These are phyloP conservation scores for Cutaneotrichosporon spelunceum DNA, from an alignment of 1,284 basidiomycete genomes.

Conservation along the genomic window DNA sequence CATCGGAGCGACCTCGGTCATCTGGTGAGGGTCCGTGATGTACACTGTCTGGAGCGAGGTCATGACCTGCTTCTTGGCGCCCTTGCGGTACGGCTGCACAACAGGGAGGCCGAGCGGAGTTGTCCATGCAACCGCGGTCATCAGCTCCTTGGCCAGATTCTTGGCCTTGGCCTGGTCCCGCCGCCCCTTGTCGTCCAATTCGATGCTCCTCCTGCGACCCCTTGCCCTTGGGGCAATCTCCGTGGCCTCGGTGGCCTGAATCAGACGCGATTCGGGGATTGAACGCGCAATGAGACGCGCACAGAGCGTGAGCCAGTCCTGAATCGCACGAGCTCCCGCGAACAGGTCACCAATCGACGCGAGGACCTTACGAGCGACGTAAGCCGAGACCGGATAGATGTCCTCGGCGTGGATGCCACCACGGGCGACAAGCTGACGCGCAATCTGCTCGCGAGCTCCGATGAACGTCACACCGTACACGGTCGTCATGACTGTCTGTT, in stretches of 20 bases:
- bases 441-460: constrained; percentile 92
- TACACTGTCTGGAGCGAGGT: constrained; percentile 88
- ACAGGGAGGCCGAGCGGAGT: constrained; percentile 91
- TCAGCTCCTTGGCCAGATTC: constrained; percentile 73
- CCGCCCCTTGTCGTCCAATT: neutral
- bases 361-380: constrained; percentile 80
- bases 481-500: constrained; percentile 99
- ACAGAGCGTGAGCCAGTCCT: constrained; percentile 80
- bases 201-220: neutral
- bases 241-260: neutral
- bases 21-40: constrained; percentile 81
- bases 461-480: constrained; percentile 95
- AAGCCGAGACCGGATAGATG: constrained; percentile 71
- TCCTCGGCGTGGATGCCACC: constrained; percentile 70
- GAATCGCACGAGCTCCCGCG: constrained; percentile 83
- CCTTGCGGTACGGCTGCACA: constrained; percentile 92
- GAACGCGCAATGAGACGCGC: constrained; percentile 85
- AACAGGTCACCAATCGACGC: constrained; percentile 88
- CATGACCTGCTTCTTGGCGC: constrained; percentile 70
- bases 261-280: constrained; percentile 71
- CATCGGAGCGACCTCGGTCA: constrained; percentile 72
- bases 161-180: constrained; percentile 10
- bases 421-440: constrained; percentile 77
- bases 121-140: constrained; percentile 96
- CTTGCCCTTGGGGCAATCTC: neutral